A percentile compares a stretch with the other conserved stretches of the same genome.
phyloP scores from a whole-genome alignment of 2,329 filamentous ascomycete species.

The Acrodontium crateriforme region DNA sequence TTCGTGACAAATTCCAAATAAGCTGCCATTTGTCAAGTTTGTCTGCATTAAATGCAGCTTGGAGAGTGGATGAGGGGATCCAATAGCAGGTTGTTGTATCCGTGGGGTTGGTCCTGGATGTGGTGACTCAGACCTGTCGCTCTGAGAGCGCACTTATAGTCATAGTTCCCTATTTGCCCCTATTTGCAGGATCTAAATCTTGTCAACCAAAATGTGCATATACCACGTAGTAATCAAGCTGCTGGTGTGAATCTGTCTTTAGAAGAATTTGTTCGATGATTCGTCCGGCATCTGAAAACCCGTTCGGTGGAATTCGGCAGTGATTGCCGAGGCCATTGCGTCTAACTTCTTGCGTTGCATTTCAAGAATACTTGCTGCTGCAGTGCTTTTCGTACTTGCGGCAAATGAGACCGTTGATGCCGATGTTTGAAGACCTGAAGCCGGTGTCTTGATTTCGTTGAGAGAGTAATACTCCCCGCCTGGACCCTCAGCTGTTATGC shows the following conservation, averaged over 20 bases:
- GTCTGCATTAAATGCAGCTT: too few species aligned
- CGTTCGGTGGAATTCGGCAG: conserved; percentile 29
- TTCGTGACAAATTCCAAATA: too few species aligned
- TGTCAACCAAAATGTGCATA: not conserved
- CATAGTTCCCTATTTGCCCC: too few species aligned
- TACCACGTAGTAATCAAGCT: not conserved
- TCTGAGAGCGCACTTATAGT: too few species aligned
- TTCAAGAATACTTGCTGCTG: conserved; percentile 27
- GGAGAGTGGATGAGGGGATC: too few species aligned
- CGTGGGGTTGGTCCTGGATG: too few species aligned
- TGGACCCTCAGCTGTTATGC: conserved; percentile 29
- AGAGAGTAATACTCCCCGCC: conserved; percentile 24
- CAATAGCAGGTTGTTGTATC: too few species aligned
- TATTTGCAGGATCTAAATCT: conserved; percentile 1
- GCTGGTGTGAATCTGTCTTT: conserved; percentile 3
- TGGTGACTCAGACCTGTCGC: too few species aligned
- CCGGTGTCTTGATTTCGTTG: conserved; percentile 2
- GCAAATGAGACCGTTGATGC: conserved; percentile 5
- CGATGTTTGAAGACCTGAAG: not conserved
- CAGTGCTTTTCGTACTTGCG: conserved; percentile 11
- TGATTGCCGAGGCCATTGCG: conserved; percentile 29
- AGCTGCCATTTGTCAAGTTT: too few species aligned
- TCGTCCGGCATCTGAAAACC: conserved; percentile 36
- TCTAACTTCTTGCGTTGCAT: conserved; percentile 36
- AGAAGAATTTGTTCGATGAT: conserved; percentile 18